Evolutionary conservation across 2,329 filamentous ascomycete genomes (phyloP), one percentile per base, ranked within the genome.

Genomic region (Neobulgaria alba): DNA sequence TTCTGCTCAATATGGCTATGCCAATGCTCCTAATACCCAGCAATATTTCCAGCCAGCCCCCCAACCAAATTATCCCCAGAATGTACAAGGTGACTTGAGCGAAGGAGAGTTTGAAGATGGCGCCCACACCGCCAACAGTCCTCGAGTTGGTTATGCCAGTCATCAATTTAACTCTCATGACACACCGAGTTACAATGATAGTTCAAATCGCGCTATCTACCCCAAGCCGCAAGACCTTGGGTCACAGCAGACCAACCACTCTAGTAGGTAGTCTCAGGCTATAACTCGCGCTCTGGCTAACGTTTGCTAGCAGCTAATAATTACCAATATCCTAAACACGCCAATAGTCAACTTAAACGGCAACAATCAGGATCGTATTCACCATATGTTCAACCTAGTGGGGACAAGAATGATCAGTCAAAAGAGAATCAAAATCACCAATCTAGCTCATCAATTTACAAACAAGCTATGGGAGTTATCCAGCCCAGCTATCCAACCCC

Each of bases 41-140:
- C 49, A 52, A 18, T 50, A 50, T 15, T 55, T 55, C 39, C 40
- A 31, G 12, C 38, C 46, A 12, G 37, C 38, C 16, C 32, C 20
- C 21, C 50, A 53, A 33, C 41, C 48, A 30, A 38, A 26, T 5
- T 57, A 57, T 41, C 48, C 49, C 29, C 48, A 48, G 29, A 45
- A 47, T 36, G 16, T 44, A 29, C 85, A 93, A 54, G 85, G 83
- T 12, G 86, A 93, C 59, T 60, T 92, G 20, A 84, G 77, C 48
- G 85, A 90, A 52, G 74, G 70, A 14, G 78, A 82, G 51, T 68
- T 72, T 36, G 72, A 77, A 36, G 72, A 77, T 51, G 53, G 71
- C 2, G 33, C 38, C 26, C 39, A 32, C 32, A 31, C 44, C 18
- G 30, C 42, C 4, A 47, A 47, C 34, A 43, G 39, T 21, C 33